These are phyloP conservation scores for Neostapfia colusana DNA, from an alignment of 176 grass and related monocot genomes.

Conservation along the genomic window DNA sequence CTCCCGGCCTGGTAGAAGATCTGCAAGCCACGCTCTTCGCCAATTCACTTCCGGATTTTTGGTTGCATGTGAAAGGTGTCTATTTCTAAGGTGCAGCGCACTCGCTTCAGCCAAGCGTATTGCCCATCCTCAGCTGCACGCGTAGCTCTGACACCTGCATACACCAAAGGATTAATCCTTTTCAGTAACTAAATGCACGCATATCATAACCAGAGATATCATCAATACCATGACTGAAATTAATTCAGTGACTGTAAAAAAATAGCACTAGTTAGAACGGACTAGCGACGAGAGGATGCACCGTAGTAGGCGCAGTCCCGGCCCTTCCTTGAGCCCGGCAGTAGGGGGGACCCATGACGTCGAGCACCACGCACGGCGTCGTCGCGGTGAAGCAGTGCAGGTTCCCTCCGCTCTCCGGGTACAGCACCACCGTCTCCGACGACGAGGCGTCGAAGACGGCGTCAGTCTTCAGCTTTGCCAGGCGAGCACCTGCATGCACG, in stretches of 20 bases:
- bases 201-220: background rate
- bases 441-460: constrained; percentile 37
- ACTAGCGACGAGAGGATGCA: background rate
- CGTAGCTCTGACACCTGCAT: constrained; percentile 17
- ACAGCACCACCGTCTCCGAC: constrained; percentile 52
- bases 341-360: constrained; percentile 74
- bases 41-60: constrained; percentile 18
- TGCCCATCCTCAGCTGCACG: constrained; percentile 13
- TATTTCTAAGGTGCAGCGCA: constrained; percentile 30
- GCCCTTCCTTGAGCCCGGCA: constrained; percentile 42
- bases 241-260: background rate
- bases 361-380: constrained; percentile 54
- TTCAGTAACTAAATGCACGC: constrained; percentile 7
- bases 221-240: too few species aligned
- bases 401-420: constrained; percentile 68
- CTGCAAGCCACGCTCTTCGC: too few species aligned
- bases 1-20: too few species aligned
- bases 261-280: background rate
- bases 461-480: constrained; percentile 61
- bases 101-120: constrained; percentile 48
- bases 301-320: constrained; percentile 66
- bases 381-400: constrained; percentile 62
- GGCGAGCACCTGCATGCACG: constrained; percentile 31
- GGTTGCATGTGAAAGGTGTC: background rate
- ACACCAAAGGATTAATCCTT: background rate